phyloP scores from a whole-genome alignment of 495 filamentous ascomycete species.

The Penicillium taxi region DNA sequence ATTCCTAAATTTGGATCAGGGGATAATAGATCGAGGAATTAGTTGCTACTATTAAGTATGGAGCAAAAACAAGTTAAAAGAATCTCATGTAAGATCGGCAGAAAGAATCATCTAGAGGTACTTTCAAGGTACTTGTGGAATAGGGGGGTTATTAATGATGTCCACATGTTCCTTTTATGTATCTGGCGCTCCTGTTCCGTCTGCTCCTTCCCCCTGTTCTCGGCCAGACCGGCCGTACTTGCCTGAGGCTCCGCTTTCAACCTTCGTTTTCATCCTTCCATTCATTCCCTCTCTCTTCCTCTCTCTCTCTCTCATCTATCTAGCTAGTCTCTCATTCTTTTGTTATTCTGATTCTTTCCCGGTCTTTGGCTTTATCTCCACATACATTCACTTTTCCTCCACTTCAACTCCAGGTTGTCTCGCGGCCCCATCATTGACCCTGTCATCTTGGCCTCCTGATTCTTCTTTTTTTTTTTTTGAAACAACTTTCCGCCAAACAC shows the following conservation, averaged over 20 bases:
- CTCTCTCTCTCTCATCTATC: background rate
- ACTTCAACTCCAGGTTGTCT: background rate
- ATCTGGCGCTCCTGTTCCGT: constrained; percentile 6
- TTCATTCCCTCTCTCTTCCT: background rate
- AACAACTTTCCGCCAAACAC: constrained; percentile 1
- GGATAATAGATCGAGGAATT: too few relatives aligned
- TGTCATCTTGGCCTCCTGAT: constrained; percentile 20
- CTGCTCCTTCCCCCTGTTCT: too few relatives aligned
- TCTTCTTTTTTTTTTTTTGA: constrained; percentile 9
- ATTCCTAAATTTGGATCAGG: too few relatives aligned
- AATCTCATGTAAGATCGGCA: too few relatives aligned
- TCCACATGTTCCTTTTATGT: background rate
- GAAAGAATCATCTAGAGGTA: background rate
- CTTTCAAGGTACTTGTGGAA: background rate
- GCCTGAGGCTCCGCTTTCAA: constrained; percentile 25
- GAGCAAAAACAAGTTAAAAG: too few relatives aligned
- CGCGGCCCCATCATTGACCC: constrained; percentile 14
- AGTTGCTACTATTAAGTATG: too few relatives aligned
- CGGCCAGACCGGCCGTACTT: constrained; percentile 18
- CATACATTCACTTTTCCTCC: background rate
- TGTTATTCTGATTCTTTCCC: too few relatives aligned
- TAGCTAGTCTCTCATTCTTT: too few relatives aligned
- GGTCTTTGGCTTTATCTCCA: constrained; percentile 16
- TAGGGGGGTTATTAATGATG: background rate
- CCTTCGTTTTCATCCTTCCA: constrained; percentile 16